A percentile compares a stretch with the other conserved stretches of the same genome.
These are phyloP conservation scores for Annulohypoxylon truncatum DNA, from an alignment of 2,329 filamentous ascomycete genomes.

Conservation along the genomic window DNA sequence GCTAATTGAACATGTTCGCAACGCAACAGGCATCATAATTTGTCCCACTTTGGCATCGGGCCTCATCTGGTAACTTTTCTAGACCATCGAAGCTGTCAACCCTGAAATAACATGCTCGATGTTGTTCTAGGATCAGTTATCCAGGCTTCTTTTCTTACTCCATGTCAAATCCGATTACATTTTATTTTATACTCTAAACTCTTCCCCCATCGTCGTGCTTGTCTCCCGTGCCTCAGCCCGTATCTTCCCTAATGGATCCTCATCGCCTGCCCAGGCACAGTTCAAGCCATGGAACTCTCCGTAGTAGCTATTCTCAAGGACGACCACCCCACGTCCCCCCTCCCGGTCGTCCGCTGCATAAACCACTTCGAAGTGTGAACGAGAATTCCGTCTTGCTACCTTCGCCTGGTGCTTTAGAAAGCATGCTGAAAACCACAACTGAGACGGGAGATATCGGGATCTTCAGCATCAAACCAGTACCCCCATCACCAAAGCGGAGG, in stretches of 20 bases:
- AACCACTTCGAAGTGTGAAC: slow-evolving; percentile 58
- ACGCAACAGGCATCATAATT: slow-evolving; percentile 8
- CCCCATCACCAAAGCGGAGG: slow-evolving; percentile 49
- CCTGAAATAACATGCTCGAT: slow-evolving; percentile 30
- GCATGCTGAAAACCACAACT: slow-evolving; percentile 74
- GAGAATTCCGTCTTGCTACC: slow-evolving; percentile 58
- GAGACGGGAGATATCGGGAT: slow-evolving; percentile 74
- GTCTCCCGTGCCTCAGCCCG: not conserved
- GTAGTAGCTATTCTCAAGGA: slow-evolving; percentile 46
- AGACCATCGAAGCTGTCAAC: slow-evolving; percentile 31
- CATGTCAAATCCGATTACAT: slow-evolving; percentile 38
- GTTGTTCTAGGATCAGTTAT: slow-evolving; percentile 28
- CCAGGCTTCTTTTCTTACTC: slow-evolving; percentile 37
- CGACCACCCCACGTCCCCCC: slow-evolving; percentile 34
- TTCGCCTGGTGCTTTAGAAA: slow-evolving; percentile 67
- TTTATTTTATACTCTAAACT: slow-evolving; percentile 45
- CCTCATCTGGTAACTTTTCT: slow-evolving; percentile 29
- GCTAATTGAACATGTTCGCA: slow-evolving; percentile 1
- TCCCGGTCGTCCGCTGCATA: slow-evolving; percentile 49
- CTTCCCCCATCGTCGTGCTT: not conserved
- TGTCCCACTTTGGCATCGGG: slow-evolving; percentile 22
- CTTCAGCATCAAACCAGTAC: slow-evolving; percentile 64
- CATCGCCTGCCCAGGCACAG: slow-evolving; percentile 49
- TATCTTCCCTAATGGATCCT: slow-evolving; percentile 44
- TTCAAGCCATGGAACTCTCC: slow-evolving; percentile 50